Percentiles rank a stretch among this genome's conserved stretches.
These are phyloP conservation scores for Dissoconium aciculare DNA, from an alignment of 2,329 filamentous ascomycete genomes.

Conservation along the genomic window DNA sequence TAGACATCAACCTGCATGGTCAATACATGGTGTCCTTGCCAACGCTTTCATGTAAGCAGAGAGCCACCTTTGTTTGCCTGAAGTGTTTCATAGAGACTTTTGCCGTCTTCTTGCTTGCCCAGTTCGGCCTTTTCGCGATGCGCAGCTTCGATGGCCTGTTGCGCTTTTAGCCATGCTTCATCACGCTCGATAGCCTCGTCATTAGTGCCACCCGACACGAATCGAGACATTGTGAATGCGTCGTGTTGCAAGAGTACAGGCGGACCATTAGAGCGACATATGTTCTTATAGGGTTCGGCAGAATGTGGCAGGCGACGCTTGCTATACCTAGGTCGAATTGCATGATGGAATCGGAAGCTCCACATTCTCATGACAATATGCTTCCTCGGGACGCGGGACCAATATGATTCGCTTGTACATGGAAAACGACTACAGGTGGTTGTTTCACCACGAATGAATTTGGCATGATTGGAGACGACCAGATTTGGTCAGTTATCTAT, in stretches of 20 bases:
- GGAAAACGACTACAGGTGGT: neutral
- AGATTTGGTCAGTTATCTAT: too few relatives aligned
- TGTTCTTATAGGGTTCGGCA: too few relatives aligned
- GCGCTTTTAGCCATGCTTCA: slow-evolving; percentile 50
- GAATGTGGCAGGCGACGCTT: too few relatives aligned
- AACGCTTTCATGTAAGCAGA: neutral
- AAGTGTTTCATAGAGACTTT: slow-evolving; percentile 56
- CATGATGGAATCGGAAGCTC: neutral
- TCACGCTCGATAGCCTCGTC: slow-evolving; percentile 34
- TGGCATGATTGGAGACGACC: neutral
- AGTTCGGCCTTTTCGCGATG: slow-evolving; percentile 34
- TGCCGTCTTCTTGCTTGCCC: slow-evolving; percentile 36
- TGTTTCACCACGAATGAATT: neutral
- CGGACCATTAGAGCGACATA: too few relatives aligned
- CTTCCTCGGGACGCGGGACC: too few relatives aligned
- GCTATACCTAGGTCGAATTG: too few relatives aligned
- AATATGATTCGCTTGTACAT: too few relatives aligned
- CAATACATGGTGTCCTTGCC: slow-evolving; percentile 11
- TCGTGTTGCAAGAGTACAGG: too few relatives aligned
- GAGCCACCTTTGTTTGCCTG: slow-evolving; percentile 64
- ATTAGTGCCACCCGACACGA: slow-evolving; percentile 38
- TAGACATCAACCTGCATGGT: slow-evolving; percentile 15
- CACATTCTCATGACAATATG: too few relatives aligned
- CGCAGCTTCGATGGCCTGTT: slow-evolving; percentile 48
- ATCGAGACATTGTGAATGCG: slow-evolving; percentile 36